Percentiles rank a stretch among this genome's conserved stretches.
These are phyloP conservation scores for Rubus idaeus DNA, from an alignment of 306 rosid species.

Conservation along the genomic window DNA sequence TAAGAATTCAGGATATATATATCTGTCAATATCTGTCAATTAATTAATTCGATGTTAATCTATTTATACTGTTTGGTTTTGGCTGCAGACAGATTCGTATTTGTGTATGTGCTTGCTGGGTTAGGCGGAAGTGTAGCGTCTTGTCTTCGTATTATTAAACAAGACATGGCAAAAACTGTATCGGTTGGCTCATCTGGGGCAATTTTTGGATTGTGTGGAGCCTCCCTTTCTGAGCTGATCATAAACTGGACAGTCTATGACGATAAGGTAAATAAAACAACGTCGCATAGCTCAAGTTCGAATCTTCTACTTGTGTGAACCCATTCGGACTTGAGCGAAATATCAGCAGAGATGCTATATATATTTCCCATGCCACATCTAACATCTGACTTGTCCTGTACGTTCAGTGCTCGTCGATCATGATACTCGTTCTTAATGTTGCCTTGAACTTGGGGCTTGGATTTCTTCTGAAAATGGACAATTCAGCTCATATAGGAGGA, in stretches of 20 bases:
- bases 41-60: background rate
- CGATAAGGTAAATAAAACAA: slow-evolving; percentile 49
- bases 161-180: slow-evolving; percentile 10
- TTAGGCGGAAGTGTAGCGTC: slow-evolving; percentile 82
- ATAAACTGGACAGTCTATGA: slow-evolving; percentile 82
- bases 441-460: slow-evolving; percentile 71
- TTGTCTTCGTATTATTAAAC: slow-evolving; percentile 28
- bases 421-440: slow-evolving; percentile 50
- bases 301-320: background rate
- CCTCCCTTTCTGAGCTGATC: slow-evolving; percentile 90
- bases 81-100: slow-evolving; percentile 63
- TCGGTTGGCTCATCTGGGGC: slow-evolving; percentile 96
- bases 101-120: slow-evolving; percentile 62
- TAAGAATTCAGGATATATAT: slow-evolving; percentile 31
- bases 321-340: no score
- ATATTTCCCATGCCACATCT: background rate
- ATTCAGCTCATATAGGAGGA: slow-evolving; percentile 92
- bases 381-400: background rate
- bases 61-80: slow-evolving; percentile 24
- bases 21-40: background rate
- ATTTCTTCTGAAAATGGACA: slow-evolving; percentile 72
- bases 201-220: slow-evolving; percentile 80
- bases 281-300: background rate
- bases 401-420: slow-evolving; percentile 65
- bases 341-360: no score